Evolutionary conservation across 805 yeast genomes (phyloP), one percentile per base, ranked within the genome.

Genomic region (Hyphopichia homilentoma): DNA sequence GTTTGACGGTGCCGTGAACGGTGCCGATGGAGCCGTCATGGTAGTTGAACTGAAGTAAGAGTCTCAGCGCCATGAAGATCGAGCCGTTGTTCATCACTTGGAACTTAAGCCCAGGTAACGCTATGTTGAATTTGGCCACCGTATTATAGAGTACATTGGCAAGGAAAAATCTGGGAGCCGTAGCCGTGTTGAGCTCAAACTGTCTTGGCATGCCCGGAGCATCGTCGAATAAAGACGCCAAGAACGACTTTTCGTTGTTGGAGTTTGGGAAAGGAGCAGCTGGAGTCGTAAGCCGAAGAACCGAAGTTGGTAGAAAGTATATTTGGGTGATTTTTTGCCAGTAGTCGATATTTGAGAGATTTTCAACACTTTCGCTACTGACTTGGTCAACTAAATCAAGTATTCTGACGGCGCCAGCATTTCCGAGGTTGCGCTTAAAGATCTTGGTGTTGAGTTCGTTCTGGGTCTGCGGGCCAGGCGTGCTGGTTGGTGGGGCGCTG

Each of bases 11-110:
- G 0, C 90, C 85, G 36, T 67, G 65, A 29, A 81, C 72, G 7
- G 75, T 70, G 6, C 84, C 77, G 43, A 71, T 70, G 3, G 89
- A 79, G 0, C 93, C 94, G 55, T 85, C 95, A 2, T 61, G 55
- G 49, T 77, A 84, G 53, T 73, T 38, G 32, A 51, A 55, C 12
- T 48, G 49, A n/a, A 59, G 32, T 16, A 40, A 34, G 24, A 65
- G 37, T 13, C 54, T 48, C 4, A 65, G 48, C 4, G 54, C 48
- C 21, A 66, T 46, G 25, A 61, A 53, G 6, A 64, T 59, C n/a
- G 59, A 47, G 12, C 70, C 70, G 36, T 55, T 62, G 41, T 55
- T 55, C 52, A 64, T 45, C 6, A 65, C 68, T 45, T 63, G 71
- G 39, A 54, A 63, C 38, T 57, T 57, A 26, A 62, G 34, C 4